phyloP scores from a whole-genome alignment of 306 rosid species.

The Carpinus viminea region DNA sequence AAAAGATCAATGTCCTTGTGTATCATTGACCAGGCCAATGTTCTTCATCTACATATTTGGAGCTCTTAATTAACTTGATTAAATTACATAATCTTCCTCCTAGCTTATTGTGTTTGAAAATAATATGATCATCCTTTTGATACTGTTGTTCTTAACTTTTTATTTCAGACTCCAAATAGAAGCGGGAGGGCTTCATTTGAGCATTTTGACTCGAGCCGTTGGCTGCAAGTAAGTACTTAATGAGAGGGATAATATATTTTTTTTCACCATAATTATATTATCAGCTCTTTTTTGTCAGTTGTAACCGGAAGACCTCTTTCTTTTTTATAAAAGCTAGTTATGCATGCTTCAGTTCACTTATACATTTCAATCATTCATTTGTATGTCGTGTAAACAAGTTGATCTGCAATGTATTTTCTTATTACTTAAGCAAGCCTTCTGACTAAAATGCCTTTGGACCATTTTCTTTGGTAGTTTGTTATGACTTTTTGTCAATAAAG shows the following conservation, averaged over 20 bases:
- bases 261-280: neutral
- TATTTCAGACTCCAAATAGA: conserved; percentile 74
- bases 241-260: neutral
- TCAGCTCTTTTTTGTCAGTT: conserved; percentile 1
- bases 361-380: neutral
- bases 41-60: neutral
- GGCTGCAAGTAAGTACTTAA: conserved; percentile 90
- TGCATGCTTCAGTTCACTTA: neutral
- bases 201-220: conserved; percentile 77
- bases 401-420: neutral
- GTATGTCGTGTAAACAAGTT: neutral
- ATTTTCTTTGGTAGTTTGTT: neutral
- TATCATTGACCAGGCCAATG: neutral
- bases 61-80: conserved; percentile 2
- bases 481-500: neutral
- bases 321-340: neutral
- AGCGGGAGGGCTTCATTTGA: conserved; percentile 84
- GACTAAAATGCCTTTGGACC: neutral
- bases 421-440: neutral
- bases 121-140: neutral
- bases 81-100: neutral
- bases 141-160: conserved; percentile 9
- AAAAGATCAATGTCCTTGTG: neutral
- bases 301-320: neutral
- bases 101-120: neutral